Conservation (phyloP, 2,329 filamentous ascomycete species). For the Aspergillus ochraceoroseus region DNA sequence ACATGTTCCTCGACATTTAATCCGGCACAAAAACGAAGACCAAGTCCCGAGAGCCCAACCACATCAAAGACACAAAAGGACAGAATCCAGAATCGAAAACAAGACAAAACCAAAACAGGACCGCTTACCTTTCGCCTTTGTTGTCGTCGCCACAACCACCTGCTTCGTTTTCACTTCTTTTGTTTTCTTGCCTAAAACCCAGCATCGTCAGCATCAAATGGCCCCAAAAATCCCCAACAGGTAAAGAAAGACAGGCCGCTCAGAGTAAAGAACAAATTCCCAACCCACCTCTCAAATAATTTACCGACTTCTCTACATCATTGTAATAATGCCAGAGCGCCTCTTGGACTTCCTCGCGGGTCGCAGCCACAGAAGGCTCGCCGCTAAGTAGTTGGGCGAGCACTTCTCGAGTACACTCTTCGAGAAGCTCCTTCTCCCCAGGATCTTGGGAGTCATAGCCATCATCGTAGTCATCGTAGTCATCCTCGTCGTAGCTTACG, state of each 20-base stretch:
- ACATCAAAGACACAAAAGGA: constrained; percentile 15
- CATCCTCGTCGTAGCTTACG: constrained; percentile 42
- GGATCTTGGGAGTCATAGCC: constrained; percentile 41
- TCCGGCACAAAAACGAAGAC: no score
- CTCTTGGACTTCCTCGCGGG: constrained; percentile 74
- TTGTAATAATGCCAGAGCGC: constrained; percentile 95
- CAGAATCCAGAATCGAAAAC: constrained; percentile 1
- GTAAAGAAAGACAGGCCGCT: neutral
- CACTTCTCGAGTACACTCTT: constrained; percentile 62
- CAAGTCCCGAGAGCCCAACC: constrained; percentile 30
- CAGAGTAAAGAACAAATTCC: neutral
- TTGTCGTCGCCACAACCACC: constrained; percentile 17
- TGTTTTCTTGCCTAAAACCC: constrained; percentile 31
- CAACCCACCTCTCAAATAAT: constrained; percentile 65
- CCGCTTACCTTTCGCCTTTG: constrained; percentile 27
- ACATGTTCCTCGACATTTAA: no score
- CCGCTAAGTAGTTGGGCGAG: constrained; percentile 59
- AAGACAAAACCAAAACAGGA: constrained; percentile 20
- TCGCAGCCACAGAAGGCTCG: constrained; percentile 55
- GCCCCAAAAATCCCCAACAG: neutral
- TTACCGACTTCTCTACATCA: constrained; percentile 78
- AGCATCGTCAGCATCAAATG: constrained; percentile 5
- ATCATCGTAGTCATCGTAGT: constrained; percentile 39
- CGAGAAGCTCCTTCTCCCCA: constrained; percentile 54
- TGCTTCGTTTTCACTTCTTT: constrained; percentile 37